Conservation (phyloP, 208 protist genomes). For the Trypanosoma congolense region DNA sequence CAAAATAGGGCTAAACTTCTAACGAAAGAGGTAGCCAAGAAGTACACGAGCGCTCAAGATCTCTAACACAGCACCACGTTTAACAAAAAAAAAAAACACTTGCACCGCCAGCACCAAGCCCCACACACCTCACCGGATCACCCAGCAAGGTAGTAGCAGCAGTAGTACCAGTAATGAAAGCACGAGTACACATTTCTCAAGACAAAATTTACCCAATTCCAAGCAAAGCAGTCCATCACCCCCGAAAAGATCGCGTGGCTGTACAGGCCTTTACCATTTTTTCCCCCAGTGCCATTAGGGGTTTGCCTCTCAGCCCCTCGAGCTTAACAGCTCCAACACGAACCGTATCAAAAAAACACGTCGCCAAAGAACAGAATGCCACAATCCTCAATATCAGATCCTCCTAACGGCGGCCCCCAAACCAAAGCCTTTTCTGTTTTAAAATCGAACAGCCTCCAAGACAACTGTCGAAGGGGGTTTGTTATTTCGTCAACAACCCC, state of each 20-base stretch:
- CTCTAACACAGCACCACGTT: too few species aligned
- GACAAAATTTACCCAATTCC: neutral
- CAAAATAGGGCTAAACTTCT: too few species aligned
- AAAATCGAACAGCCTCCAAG: slow-evolving; percentile 20
- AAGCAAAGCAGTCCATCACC: neutral
- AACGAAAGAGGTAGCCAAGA: too few species aligned
- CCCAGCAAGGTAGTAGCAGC: too few species aligned
- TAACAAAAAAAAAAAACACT: too few species aligned
- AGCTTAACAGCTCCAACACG: slow-evolving; percentile 40
- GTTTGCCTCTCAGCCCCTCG: slow-evolving; percentile 40
- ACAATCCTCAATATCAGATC: slow-evolving; percentile 26
- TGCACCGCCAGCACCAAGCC: too few species aligned
- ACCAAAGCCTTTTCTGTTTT: slow-evolving; percentile 1
- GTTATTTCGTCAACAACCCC: slow-evolving; percentile 29
- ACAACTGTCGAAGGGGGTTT: neutral
- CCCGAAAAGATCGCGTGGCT: too few species aligned
- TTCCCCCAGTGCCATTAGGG: slow-evolving; percentile 31
- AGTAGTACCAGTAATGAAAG: too few species aligned
- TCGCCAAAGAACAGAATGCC: slow-evolving; percentile 51
- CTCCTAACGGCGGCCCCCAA: neutral
- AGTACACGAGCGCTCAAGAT: too few species aligned
- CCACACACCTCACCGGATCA: too few species aligned
- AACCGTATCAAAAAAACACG: slow-evolving; percentile 22
- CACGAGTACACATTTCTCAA: too few species aligned
- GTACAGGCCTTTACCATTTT: slow-evolving; percentile 59